Evolutionary conservation across 306 rosid genomes (phyloP).

Genomic region (Castanea sativa): DNA sequence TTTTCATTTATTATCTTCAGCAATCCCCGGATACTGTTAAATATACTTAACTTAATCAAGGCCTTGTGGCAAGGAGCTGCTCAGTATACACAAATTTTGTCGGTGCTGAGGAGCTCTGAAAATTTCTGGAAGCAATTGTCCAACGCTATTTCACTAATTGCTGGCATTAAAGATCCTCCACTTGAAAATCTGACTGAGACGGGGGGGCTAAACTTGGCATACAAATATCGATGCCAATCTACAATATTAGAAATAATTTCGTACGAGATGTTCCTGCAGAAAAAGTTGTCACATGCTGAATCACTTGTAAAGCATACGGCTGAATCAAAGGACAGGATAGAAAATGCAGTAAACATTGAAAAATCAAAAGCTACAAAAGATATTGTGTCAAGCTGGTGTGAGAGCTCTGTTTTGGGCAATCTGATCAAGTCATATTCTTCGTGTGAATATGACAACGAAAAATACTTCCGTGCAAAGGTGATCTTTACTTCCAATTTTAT

Average conservation of each 20-base stretch:
- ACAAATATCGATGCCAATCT: slow-evolving; percentile 65
- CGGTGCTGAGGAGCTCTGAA: slow-evolving; percentile 48
- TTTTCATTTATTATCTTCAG: slow-evolving; percentile 41
- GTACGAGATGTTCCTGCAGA: slow-evolving; percentile 76
- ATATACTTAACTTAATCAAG: slow-evolving; percentile 67
- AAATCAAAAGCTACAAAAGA: slow-evolving; percentile 48
- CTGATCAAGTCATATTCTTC: slow-evolving; percentile 59
- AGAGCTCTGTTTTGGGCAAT: slow-evolving; percentile 55
- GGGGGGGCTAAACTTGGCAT: slow-evolving; percentile 52
- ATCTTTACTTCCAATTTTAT: neutral
- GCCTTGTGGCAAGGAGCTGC: slow-evolving; percentile 89
- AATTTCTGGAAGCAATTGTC: slow-evolving; percentile 64
- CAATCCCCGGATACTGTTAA: slow-evolving; percentile 59
- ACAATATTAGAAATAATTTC: slow-evolving; percentile 70
- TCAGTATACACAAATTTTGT: slow-evolving; percentile 59
- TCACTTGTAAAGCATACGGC: slow-evolving; percentile 49
- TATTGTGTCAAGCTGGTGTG: slow-evolving; percentile 61
- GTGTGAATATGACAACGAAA: slow-evolving; percentile 43
- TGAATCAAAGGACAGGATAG: slow-evolving; percentile 51
- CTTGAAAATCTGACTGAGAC: slow-evolving; percentile 35
- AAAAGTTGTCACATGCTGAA: slow-evolving; percentile 68
- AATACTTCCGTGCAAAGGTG: slow-evolving; percentile 66
- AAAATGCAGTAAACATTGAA: slow-evolving; percentile 31
- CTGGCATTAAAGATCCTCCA: slow-evolving; percentile 36
- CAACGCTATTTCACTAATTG: slow-evolving; percentile 34